Evolutionary conservation across 208 protist species (phyloP).

Genomic region (Trichomonas tenax): DNA sequence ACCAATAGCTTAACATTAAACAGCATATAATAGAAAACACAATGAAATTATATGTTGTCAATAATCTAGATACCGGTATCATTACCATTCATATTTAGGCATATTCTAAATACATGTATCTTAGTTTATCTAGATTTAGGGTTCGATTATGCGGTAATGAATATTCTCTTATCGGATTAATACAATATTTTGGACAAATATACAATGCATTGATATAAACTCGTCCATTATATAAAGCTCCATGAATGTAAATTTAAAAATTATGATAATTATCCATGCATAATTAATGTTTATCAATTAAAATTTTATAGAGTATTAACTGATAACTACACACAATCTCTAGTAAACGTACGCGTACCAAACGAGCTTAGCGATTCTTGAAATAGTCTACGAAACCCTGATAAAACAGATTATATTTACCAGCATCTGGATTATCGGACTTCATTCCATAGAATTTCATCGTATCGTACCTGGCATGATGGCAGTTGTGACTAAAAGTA

Average conservation of each 20-base stretch:
- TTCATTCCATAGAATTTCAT: conserved; percentile 12
- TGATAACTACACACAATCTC: neutral
- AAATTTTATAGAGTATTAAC: neutral
- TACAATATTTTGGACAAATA: too few species aligned
- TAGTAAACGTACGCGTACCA: neutral
- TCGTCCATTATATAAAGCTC: too few species aligned
- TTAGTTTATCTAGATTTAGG: too few species aligned
- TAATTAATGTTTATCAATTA: neutral
- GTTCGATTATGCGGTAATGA: too few species aligned
- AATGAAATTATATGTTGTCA: too few species aligned
- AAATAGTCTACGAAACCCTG: neutral
- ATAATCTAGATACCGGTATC: too few species aligned
- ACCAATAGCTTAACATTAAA: too few species aligned
- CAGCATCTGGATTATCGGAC: neutral
- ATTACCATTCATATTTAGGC: too few species aligned
- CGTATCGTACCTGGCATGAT: neutral
- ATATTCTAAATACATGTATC: too few species aligned
- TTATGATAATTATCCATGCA: neutral
- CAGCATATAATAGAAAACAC: too few species aligned
- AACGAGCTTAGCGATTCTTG: neutral
- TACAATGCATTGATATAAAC: too few species aligned
- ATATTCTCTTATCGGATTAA: too few species aligned
- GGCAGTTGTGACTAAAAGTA: neutral
- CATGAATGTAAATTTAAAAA: neutral
- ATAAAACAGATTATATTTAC: neutral